A percentile compares a stretch with the other conserved stretches of the same genome.
phyloP scores from a whole-genome alignment of 106 monocot species.

The Allium sativum region DNA sequence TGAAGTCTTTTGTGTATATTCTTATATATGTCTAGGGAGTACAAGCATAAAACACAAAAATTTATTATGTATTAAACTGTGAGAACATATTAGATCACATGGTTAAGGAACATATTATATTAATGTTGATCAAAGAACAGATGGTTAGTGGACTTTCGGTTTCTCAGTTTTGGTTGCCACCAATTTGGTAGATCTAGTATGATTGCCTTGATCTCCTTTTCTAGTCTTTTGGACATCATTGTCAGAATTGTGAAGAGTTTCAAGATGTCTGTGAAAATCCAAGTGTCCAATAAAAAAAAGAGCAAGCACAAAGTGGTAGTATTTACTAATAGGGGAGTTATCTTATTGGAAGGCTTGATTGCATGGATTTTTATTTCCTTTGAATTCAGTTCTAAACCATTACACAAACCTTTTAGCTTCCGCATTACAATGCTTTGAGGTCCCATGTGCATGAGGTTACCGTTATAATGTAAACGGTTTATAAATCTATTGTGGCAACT shows the following conservation, averaged over 20 bases:
- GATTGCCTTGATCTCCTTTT: neutral
- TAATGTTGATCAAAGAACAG: no score
- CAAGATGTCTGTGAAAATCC: conserved; percentile 27
- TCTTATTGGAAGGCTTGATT: conserved; percentile 23
- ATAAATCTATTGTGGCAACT: no score
- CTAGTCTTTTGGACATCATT: conserved; percentile 33
- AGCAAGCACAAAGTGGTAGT: neutral
- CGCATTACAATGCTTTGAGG: conserved; percentile 68
- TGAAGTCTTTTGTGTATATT: no score
- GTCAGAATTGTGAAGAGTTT: conserved; percentile 56
- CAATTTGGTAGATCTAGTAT: conserved; percentile 21
- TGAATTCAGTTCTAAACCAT: conserved; percentile 12
- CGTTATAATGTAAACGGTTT: no score
- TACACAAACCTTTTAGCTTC: conserved; percentile 59
- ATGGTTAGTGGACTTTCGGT: conserved; percentile 26
- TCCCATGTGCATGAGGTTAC: no score
- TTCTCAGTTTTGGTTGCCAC: conserved; percentile 28
- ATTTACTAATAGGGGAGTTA: conserved; percentile 2
- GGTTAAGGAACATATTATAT: no score
- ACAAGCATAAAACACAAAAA: no score
- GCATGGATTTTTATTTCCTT: conserved; percentile 11
- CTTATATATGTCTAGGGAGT: no score
- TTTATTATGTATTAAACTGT: no score
- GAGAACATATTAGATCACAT: no score
- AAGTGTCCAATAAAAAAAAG: no score